phyloP scores from a whole-genome alignment of 2,329 filamentous ascomycete genomes.

The Whalleya microplaca region DNA sequence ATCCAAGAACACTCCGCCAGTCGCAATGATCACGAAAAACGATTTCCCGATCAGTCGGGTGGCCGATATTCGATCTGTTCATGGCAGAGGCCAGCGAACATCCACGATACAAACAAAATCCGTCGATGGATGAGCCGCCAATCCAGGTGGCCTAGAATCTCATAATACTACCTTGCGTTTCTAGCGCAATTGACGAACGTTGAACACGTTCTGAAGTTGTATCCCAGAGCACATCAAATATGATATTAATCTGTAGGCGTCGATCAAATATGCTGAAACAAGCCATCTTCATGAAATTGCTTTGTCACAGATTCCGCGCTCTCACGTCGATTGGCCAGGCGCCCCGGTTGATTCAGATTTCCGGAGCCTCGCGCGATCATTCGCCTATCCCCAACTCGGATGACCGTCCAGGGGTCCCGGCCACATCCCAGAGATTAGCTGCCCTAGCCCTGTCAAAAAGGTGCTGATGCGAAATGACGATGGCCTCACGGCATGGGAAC shows the following conservation, averaged over 20 bases:
- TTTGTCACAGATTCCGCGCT: constrained; percentile 30
- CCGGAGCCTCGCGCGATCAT: constrained; percentile 10
- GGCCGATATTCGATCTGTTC: neutral
- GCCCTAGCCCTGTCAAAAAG: constrained; percentile 12
- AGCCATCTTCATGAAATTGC: constrained; percentile 20
- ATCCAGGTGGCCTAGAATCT: no score
- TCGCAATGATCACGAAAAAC: neutral
- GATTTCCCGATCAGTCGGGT: neutral
- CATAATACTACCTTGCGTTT: neutral
- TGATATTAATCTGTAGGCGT: constrained; percentile 10
- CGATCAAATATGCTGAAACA: constrained; percentile 29
- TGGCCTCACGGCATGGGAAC: constrained; percentile 20
- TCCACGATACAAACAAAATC: no score
- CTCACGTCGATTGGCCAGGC: constrained; percentile 14
- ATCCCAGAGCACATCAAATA: constrained; percentile 23
- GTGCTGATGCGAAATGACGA: constrained; percentile 27
- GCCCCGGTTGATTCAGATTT: constrained; percentile 24
- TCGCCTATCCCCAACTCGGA: constrained; percentile 9
- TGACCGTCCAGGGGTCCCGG: constrained; percentile 13
- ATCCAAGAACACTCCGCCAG: no score
- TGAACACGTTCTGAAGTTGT: neutral
- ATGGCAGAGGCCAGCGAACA: neutral
- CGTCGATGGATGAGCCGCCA: no score
- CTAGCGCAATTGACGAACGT: neutral
- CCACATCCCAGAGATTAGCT: constrained; percentile 16